phyloP scores from a whole-genome alignment of 768 basidiomycete genomes.

The Tricholoma terreum region DNA sequence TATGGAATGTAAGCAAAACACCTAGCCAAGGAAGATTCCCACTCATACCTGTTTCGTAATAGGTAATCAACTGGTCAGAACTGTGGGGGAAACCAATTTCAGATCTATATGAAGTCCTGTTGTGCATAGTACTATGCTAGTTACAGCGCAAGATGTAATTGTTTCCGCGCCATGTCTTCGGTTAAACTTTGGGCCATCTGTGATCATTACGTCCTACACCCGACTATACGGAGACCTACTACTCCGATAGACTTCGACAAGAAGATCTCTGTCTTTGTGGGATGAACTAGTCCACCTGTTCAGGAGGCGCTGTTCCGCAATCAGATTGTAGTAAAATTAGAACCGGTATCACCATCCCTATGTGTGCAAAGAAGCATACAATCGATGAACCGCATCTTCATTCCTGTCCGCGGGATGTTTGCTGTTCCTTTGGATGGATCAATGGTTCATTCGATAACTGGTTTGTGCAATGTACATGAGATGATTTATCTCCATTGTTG shows the following conservation, averaged over 20 bases:
- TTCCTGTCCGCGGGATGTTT: too few relatives aligned
- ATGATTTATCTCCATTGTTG: not conserved
- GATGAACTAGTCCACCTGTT: not conserved
- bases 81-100: not conserved
- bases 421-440: too few relatives aligned
- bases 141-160: not conserved
- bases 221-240: not conserved
- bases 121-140: not conserved
- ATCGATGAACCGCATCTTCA: not conserved
- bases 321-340: not conserved
- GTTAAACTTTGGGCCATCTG: not conserved
- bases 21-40: not conserved
- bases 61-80: not conserved
- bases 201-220: slow-evolving; percentile 1
- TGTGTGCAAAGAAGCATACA: not conserved
- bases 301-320: not conserved
- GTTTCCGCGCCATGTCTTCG: not conserved
- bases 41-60: not conserved
- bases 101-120: not conserved
- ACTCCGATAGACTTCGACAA: not conserved
- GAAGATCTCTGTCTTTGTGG: not conserved
- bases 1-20: slow-evolving; percentile 51
- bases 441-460: not conserved
- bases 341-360: not conserved
- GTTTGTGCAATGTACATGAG: not conserved